Conservation (phyloP, 768 basidiomycete genomes). For the Termitomyces sp. region DNA sequence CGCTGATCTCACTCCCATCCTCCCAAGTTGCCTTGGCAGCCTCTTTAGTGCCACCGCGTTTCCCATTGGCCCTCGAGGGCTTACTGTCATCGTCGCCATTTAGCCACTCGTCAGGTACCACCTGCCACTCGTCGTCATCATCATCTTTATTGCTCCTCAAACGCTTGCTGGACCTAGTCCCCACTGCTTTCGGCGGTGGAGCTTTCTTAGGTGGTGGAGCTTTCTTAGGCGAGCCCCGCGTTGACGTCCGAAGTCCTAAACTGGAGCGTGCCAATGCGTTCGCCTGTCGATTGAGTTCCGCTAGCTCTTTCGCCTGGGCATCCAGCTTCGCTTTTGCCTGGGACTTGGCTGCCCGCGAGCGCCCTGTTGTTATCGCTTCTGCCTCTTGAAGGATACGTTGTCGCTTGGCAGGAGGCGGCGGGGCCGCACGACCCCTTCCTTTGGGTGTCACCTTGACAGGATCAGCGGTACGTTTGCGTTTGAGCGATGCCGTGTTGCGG, state of each 20-base stretch:
- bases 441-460: constrained; percentile 14
- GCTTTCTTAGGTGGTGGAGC: constrained; percentile 22
- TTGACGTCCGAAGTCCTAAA: constrained; percentile 13
- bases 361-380: constrained; percentile 30
- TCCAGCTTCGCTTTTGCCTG: constrained; percentile 71
- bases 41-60: constrained; percentile 13
- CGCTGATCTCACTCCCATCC: constrained; percentile 67
- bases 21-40: constrained; percentile 55
- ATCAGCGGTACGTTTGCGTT: constrained; percentile 35
- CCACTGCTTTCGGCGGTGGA: constrained; percentile 33
- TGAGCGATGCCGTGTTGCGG: constrained; percentile 31
- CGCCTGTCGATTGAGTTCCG: constrained; percentile 57
- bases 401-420: constrained; percentile 20
- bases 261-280: constrained; percentile 21
- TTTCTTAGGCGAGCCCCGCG: constrained; percentile 12
- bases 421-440: constrained; percentile 13
- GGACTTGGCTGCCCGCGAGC: constrained; percentile 64
- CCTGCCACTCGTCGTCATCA: constrained; percentile 75
- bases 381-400: constrained; percentile 17
- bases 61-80: constrained; percentile 7
- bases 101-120: constrained; percentile 77
- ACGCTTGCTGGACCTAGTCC: constrained; percentile 67
- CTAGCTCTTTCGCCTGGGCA: constrained; percentile 66
- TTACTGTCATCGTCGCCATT: constrained; percentile 20
- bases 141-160: constrained; percentile 57